These are phyloP conservation scores for Wilcoxina mikolae DNA, from an alignment of 495 filamentous ascomycete genomes.

Conservation along the genomic window DNA sequence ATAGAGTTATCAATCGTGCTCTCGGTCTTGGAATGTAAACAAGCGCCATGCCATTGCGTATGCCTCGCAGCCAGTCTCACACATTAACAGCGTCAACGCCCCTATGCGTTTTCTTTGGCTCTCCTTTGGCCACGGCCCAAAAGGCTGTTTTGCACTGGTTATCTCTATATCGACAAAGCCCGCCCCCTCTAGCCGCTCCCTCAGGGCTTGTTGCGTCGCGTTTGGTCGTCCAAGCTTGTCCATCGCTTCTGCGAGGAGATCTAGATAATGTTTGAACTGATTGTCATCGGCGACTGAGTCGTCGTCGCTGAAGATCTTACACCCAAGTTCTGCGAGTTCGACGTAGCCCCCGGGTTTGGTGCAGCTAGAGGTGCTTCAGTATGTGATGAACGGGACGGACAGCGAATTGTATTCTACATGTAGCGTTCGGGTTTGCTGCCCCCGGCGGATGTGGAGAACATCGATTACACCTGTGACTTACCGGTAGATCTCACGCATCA, in stretches of 20 bases:
- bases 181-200: slow-evolving; percentile 17
- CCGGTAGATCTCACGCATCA: neutral
- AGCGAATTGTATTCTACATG: slow-evolving; percentile 34
- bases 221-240: neutral
- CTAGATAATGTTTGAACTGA: neutral
- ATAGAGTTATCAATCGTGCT: too few species aligned
- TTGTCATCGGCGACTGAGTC: neutral
- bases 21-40: too few species aligned
- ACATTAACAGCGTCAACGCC: slow-evolving; percentile 2
- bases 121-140: slow-evolving; percentile 13
- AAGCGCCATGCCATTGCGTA: slow-evolving; percentile 8
- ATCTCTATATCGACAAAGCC: slow-evolving; percentile 29
- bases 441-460: slow-evolving; percentile 18
- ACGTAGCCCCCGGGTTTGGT: slow-evolving; percentile 36
- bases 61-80: slow-evolving; percentile 6
- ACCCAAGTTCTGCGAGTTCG: slow-evolving; percentile 38
- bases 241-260: neutral
- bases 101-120: slow-evolving; percentile 6
- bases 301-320: slow-evolving; percentile 33
- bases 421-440: slow-evolving; percentile 35
- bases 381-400: neutral
- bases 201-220: neutral
- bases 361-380: neutral
- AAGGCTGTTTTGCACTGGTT: slow-evolving; percentile 6
- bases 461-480: slow-evolving; percentile 38